These are phyloP conservation scores for Venturiaceae sp. DNA, from an alignment of 2,329 filamentous ascomycete species.

Conservation along the genomic window DNA sequence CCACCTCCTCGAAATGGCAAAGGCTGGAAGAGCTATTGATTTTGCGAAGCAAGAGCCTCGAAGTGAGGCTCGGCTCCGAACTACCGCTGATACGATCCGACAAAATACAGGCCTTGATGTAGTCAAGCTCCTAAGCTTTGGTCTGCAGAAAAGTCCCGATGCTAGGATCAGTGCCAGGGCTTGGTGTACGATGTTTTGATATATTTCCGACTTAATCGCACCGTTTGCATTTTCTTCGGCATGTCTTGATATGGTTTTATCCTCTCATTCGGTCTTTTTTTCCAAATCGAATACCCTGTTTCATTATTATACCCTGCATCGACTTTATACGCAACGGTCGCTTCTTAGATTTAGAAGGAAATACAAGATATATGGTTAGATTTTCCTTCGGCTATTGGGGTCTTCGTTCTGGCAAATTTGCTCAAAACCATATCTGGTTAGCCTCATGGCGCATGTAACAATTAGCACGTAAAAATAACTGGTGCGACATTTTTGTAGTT, in stretches of 20 bases:
- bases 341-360: neutral
- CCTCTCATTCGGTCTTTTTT: too few species aligned
- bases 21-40: conserved; percentile 28
- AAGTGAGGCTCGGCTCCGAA: neutral
- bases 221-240: too few species aligned
- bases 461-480: too few species aligned
- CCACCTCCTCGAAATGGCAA: conserved; percentile 33
- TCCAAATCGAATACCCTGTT: neutral
- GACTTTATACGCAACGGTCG: neutral
- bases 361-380: neutral
- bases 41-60: conserved; percentile 17
- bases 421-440: too few species aligned
- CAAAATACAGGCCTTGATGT: neutral
- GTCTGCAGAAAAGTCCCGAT: neutral
- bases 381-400: neutral
- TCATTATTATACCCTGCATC: neutral
- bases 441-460: too few species aligned
- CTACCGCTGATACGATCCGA: neutral
- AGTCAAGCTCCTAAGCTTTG: neutral
- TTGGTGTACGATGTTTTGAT: conserved; percentile 1
- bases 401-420: too few species aligned
- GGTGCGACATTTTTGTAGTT: too few species aligned
- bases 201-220: neutral
- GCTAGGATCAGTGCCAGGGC: neutral
- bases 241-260: neutral